Evolutionary conservation across 768 basidiomycete species (phyloP).

Genomic region (Hygrocybe coccinea): DNA sequence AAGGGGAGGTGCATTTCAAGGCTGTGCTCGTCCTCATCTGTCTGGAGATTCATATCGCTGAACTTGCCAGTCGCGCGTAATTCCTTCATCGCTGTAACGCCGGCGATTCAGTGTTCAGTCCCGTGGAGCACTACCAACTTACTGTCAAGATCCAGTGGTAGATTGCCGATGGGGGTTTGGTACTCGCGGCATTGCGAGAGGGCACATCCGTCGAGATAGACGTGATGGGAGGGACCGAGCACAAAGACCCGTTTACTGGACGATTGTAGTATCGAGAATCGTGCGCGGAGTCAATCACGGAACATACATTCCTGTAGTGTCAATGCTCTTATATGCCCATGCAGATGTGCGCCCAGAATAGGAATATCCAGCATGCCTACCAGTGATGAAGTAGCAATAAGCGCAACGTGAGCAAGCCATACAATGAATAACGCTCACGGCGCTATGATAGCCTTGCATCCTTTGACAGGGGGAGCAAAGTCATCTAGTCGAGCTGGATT

Average conservation of each 20-base stretch:
- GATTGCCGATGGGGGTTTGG: conserved; percentile 77
- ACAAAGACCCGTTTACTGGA: conserved; percentile 86
- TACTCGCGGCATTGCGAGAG: conserved; percentile 74
- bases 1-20: conserved; percentile 98
- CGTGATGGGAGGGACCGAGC: conserved; percentile 93
- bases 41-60: conserved; percentile 52
- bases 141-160: conserved; percentile 80
- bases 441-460: conserved; percentile 84
- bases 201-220: conserved; percentile 83
- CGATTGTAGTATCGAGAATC: conserved; percentile 1
- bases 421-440: conserved; percentile 58
- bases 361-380: conserved; percentile 90
- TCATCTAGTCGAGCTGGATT: conserved; percentile 33
- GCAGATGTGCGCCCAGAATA: conserved; percentile 94
- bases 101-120: too few relatives aligned
- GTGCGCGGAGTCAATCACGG: conserved; percentile 4
- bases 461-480: conserved; percentile 56
- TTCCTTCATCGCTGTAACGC: conserved; percentile 56
- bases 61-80: conserved; percentile 66
- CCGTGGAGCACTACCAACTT: conserved; percentile 24
- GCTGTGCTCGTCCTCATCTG: conserved; percentile 94
- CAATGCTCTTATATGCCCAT: conserved; percentile 92
- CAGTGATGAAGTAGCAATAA: conserved; percentile 1
- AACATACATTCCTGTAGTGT: conserved; percentile 73
- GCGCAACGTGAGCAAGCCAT: neutral